Evolutionary conservation across 331 rosid genomes (phyloP), one percentile per base, ranked within the genome.

Genomic region (Acacia concinna): DNA sequence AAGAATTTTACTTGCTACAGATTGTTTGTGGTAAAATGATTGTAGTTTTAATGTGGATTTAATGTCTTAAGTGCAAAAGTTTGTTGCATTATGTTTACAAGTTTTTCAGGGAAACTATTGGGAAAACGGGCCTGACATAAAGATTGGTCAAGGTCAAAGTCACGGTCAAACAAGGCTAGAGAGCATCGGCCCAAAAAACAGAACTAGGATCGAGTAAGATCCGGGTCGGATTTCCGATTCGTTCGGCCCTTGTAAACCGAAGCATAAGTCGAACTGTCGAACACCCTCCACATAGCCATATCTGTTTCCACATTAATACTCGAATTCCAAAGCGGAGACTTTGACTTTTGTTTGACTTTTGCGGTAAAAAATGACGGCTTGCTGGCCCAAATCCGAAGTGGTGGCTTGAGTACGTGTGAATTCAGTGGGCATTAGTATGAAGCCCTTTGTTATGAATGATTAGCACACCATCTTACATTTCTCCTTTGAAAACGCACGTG

Each of bases 401-500:
- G 69, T 1, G 76, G 15, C n/a, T n/a, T 18, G 3, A 11, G 31
- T n/a, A 11, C 21, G 18, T 10, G 20, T 25, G 74, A 11, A 30
- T 52, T 56, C 44, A n/a, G 21, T 7, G 37, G 8, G 21, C 65
- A 18, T 25, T 8, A 64, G 21, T 6, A 6, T 25, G 23, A 62
- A 49, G 30, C 65, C 12, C 49, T 21, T 12, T 71, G 18, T 71
- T 44, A 73, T 30, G 64, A 44, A 9, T 41, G 4, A 12, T 31
- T 74, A 57, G 79, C 35, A 54, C 71, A 34, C 63, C 76, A 51
- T 43, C 71, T 49, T 70, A 56, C 78, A 35, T 74, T 71, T 12
- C 34, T 7, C 73, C 73, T 43, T 67, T 54, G 23, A 69, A 82
- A 77, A 72, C 73, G 79, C 92, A 86, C 90, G 90, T 88, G 92